Evolutionary conservation across 225 moss, liverwort and hornwort genomes (phyloP), one percentile per base, ranked within the genome.

Genomic region (Climacium dendroides): DNA sequence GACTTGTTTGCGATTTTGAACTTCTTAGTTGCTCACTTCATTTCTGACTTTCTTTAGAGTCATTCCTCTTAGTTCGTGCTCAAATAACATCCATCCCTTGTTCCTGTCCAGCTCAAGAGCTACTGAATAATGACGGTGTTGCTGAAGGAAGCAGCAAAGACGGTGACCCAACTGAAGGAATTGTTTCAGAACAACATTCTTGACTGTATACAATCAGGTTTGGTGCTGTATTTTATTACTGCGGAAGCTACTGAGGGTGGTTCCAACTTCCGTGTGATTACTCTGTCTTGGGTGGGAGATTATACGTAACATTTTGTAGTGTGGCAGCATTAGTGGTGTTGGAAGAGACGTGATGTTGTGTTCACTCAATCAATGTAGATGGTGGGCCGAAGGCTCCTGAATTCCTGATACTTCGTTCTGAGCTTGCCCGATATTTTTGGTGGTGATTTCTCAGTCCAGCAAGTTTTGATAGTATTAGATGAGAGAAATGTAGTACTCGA

Each of bases 31-130:
- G 43, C 54, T 48, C 61, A 43, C 55, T 78, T 60, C 47, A 32
- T 84, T 84, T 50, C 45, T 82, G 78, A 85, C 43, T 30, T 28
- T 63, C 28, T 52, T 52, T 24, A 39, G 50, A 81, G 25, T 30
- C 26, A 59, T 41, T 41, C 28, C 41, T 50, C 15, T 35, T 11
- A 30, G 48, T 63, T 34, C 35, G 12, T 79, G 43, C 77, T 89
- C 29, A 57, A 78, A 24, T 73, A 74, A 67, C 61, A 63, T 60
- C 35, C 19, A 35, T 81, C 55, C 45, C 19, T 70, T 90, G 74
- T 45, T 79, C 35, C 50, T 89, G 53, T 90, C 83, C 87, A 93
- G 93, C 93, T 79, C 89, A 92, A 88, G 90, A 92, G 81, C 84
- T 85, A 69, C 84, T 92, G 58, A 82, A 87, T 57, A 86, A 88